Base-by-base conservation (phyloP, 169 alveolate species). In the Eimeria tenella region DNA sequence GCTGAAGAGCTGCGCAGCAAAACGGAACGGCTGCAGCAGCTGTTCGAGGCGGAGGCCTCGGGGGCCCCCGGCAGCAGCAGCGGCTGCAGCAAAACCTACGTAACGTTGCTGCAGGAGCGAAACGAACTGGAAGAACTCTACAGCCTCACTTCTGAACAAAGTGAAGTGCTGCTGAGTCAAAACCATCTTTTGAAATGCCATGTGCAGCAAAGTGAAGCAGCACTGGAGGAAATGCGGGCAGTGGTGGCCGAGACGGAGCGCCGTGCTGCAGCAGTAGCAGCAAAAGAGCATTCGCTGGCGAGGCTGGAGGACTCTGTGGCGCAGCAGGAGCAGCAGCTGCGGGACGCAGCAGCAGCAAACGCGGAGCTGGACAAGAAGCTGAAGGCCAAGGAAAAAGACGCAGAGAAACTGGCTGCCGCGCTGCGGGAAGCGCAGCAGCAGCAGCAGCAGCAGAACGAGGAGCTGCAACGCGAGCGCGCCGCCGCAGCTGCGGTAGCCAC, bases 61-160 rank as follows among this genome's bases (percentile, higher is more conserved):
- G 82, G 90, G 17, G 21, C 84, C n/a, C 25, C 71, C 8, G 87
- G 65, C 42, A 58, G 60, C 42, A 60, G 42, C 68, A 53, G 58
- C 31, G 75, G 90, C 17, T 15, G 49, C 11, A 88, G 89, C 13
- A 70, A 60, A 42, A 81, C 89, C 8, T 65, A 73, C 50, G 50
- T 7, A 53, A 63, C 87, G 13, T 68, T 83, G 7, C 11, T 74
- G 11, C 91, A 87, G 25, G 96, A 94, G 86, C 68, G 89, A 55
- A 52, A 81, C 7, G 96, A 94, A 53, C 93, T 88, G 9, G 96
- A 73, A 82, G 96, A 89, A 74, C 88, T 94, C 25, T 81, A 88
- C 68, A 75, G 60, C 31, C 31, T 94, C 50, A 74, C 94, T 10
- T 4, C 73, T 9, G 96, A 94, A 21, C 96, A 94, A 55, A 87